Conservation (phyloP, 2,329 filamentous ascomycete species). For the Lasiodiplodia gonubiensis region DNA sequence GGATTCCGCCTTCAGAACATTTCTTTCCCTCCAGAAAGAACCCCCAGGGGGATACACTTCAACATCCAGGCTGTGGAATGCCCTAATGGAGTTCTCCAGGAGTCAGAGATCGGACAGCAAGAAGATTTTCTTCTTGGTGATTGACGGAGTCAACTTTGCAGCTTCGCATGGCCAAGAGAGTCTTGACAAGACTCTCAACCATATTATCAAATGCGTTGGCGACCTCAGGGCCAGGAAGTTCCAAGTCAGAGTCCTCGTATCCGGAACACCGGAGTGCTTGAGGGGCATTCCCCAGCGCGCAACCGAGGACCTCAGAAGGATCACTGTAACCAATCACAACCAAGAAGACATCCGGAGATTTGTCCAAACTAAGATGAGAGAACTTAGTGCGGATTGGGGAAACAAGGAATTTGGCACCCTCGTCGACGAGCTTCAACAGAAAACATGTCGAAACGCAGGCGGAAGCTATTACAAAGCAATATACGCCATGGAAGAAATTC, state of each 20-base stretch:
- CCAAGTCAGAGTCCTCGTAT: neutral
- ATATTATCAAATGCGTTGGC: neutral
- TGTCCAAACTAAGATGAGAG: neutral
- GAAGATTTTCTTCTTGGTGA: neutral
- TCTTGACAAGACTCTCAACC: neutral
- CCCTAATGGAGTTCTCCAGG: neutral
- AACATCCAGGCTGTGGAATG: neutral
- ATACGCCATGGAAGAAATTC: neutral
- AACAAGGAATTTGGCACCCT: neutral
- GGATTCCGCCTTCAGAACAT: neutral
- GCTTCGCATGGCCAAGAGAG: neutral
- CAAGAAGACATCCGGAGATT: neutral
- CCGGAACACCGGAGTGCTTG: neutral
- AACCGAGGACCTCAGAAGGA: neutral
- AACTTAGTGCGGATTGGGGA: neutral
- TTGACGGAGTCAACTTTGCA: neutral
- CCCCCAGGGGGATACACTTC: neutral
- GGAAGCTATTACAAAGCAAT: neutral
- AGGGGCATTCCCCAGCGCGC: neutral
- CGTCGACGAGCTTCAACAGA: neutral
- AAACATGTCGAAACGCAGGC: neutral
- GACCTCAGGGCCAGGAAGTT: neutral
- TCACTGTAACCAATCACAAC: neutral
- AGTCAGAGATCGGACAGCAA: neutral
- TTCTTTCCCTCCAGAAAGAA: neutral